phyloP scores from a whole-genome alignment of 371 early-diverging fungal genomes.

The Funneliformis caledonium region DNA sequence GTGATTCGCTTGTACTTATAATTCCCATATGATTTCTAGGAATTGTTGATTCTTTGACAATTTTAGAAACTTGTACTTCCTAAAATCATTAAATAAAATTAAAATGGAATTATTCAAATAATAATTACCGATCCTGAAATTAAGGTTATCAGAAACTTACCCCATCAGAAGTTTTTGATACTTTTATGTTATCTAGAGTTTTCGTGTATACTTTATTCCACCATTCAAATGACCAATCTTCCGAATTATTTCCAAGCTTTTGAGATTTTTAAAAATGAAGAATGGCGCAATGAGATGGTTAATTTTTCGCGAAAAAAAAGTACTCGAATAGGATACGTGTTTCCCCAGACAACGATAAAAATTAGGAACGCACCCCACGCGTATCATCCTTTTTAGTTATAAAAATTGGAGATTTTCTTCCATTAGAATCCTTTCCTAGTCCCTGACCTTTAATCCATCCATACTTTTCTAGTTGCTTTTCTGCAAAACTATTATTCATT shows the following conservation, averaged over 20 bases:
- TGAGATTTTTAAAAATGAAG: background rate
- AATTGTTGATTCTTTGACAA: background rate
- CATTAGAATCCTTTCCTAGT: conserved; percentile 46
- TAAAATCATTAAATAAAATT: background rate
- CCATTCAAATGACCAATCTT: conserved; percentile 29
- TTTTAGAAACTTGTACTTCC: conserved; percentile 10
- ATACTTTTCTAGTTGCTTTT: conserved; percentile 47
- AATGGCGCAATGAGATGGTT: background rate
- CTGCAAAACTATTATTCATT: conserved; percentile 41
- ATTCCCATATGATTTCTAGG: conserved; percentile 8
- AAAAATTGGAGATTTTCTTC: conserved; percentile 45
- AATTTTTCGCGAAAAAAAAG: background rate
- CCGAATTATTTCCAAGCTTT: conserved; percentile 10
- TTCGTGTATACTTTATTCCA: conserved; percentile 8
- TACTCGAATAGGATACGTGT: background rate
- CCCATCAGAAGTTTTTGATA: background rate
- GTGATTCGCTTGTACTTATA: conserved; percentile 20
- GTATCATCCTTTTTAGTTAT: conserved; percentile 42
- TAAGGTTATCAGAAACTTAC: background rate
- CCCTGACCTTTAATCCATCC: conserved; percentile 51
- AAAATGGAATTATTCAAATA: background rate
- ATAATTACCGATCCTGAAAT: background rate
- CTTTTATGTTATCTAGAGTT: background rate
- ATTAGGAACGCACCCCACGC: background rate
- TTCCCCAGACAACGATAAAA: background rate